Evolutionary conservation across 2,329 filamentous ascomycete genomes (phyloP), one percentile per base, ranked within the genome.

Genomic region (Penicillium decumbens): DNA sequence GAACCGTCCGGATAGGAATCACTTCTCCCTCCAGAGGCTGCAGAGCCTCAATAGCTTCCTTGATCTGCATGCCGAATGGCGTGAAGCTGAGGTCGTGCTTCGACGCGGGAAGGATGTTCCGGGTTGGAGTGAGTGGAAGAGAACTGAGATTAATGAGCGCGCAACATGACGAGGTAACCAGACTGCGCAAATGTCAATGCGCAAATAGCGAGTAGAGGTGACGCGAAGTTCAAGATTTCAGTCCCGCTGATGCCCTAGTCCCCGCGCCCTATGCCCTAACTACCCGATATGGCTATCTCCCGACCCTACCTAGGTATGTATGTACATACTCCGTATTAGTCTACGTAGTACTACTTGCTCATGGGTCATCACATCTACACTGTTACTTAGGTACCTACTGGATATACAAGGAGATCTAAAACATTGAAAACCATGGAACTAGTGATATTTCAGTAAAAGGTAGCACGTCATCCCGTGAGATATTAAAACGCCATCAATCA

Each of bases 1-100:
- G 72, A 7, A 76, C 62, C 0, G 74, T 75, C 50, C 66, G 70
- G 41, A 76, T 63, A 12, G 72, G 67, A 29, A 67, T 50, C 28
- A 75, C 61, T n/a, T 63, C 40, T 28, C 71, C 71, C 4, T 51
- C 29, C 6, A 71, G 54, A 40, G 71, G 67, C 41, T 54, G 43
- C 15, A 72, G 52, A 25, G 42, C 51, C 23, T 56, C 55, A 28
- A 72, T 35, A 6, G 54, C 47, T 29, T 58, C 49, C 38, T 55
- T 45, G 4, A 57, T 42, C 20, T 62, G 55, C 65, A 65, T 68
- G 32, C 23, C 33, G 30, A 3, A 3, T 23, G 6, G 12, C 23
- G 13, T 2, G 38, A 8, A 20, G 29, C 39, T 42, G 20, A 9
- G 30, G 25, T 24, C n/a, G 13, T 33, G 25, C 15, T 12, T 37